Conservation (phyloP, 2,329 filamentous ascomycete genomes). For the Calonectria henricotiae region DNA sequence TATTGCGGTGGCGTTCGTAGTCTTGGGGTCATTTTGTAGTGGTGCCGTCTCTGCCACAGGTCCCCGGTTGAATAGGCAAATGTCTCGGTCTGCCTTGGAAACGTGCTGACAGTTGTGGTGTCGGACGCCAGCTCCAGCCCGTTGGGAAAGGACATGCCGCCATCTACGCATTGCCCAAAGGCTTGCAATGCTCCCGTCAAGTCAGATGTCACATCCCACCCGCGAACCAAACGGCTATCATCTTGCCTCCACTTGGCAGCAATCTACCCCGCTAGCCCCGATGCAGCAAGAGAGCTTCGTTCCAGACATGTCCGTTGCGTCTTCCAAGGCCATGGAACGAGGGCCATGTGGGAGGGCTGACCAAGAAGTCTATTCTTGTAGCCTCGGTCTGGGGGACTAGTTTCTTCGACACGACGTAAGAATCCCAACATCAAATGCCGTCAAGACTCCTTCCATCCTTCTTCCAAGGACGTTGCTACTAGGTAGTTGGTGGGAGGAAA, state of each 20-base stretch:
- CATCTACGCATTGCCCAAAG: constrained; percentile 18
- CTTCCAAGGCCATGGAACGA: constrained; percentile 10
- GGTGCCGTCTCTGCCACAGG: background rate
- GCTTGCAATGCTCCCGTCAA: constrained; percentile 15
- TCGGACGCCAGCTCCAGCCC: constrained; percentile 13
- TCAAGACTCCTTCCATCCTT: background rate
- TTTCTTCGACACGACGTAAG: background rate
- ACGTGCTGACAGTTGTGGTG: constrained; percentile 15
- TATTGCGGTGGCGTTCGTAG: constrained; percentile 15
- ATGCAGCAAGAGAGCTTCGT: constrained; percentile 23
- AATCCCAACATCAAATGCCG: constrained; percentile 3
- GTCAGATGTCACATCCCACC: constrained; percentile 34
- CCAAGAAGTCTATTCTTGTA: constrained; percentile 25
- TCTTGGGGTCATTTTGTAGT: constrained; percentile 5
- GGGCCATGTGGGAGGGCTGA: constrained; percentile 21
- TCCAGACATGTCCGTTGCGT: constrained; percentile 9
- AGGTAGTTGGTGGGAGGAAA: background rate
- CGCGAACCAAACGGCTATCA: constrained; percentile 21
- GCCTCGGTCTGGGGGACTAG: background rate
- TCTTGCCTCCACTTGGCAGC: constrained; percentile 19
- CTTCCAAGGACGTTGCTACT: background rate
- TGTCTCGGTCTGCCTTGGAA: constrained; percentile 22
- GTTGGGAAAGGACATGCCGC: constrained; percentile 31
- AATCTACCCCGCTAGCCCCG: constrained; percentile 20
- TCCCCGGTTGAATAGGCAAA: constrained; percentile 24